Evolutionary conservation across 768 basidiomycete species (phyloP).

Genomic region (Podaxis carcinomalis): DNA sequence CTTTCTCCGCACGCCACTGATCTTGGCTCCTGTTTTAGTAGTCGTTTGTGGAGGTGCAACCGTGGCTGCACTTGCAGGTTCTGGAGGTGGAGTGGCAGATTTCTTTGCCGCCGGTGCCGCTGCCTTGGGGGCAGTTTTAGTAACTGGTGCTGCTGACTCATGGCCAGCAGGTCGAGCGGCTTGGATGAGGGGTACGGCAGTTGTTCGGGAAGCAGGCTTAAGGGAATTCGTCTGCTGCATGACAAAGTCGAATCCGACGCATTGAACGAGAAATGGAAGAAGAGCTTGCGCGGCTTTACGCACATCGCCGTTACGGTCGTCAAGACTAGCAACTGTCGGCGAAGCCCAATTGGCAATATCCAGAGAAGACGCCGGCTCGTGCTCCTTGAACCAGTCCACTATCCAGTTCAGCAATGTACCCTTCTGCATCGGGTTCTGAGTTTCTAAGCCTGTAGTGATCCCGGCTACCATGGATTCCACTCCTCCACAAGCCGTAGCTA

Average conservation of each 20-base stretch:
- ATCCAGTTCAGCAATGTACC: constrained; percentile 78
- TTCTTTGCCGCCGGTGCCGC: constrained; percentile 23
- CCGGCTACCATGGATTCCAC: constrained; percentile 79
- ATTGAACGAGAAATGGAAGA: constrained; percentile 69
- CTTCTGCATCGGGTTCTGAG: constrained; percentile 83
- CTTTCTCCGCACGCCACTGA: constrained; percentile 66
- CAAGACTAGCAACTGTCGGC: constrained; percentile 70
- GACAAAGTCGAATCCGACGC: constrained; percentile 78
- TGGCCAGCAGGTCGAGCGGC: constrained; percentile 58
- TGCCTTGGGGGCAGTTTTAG: constrained; percentile 24
- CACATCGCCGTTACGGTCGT: constrained; percentile 89
- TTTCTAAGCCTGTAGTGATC: constrained; percentile 77
- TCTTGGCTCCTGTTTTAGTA: constrained; percentile 43
- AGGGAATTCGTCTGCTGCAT: constrained; percentile 81
- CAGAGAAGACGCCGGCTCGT: constrained; percentile 45
- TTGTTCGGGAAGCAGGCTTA: constrained; percentile 86
- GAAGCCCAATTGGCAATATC: constrained; percentile 71
- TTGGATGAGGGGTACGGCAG: constrained; percentile 85
- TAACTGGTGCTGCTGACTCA: constrained; percentile 18
- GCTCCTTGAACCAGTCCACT: constrained; percentile 71
- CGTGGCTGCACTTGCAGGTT: constrained; percentile 22
- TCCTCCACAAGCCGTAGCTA: constrained; percentile 80
- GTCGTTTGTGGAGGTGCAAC: constrained; percentile 28
- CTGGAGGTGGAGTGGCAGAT: constrained; percentile 33
- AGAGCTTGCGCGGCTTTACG: constrained; percentile 87